Evolutionary conservation across 352 stramenopile genomes (phyloP).

Genomic region (Elongisporangium senticosum): DNA sequence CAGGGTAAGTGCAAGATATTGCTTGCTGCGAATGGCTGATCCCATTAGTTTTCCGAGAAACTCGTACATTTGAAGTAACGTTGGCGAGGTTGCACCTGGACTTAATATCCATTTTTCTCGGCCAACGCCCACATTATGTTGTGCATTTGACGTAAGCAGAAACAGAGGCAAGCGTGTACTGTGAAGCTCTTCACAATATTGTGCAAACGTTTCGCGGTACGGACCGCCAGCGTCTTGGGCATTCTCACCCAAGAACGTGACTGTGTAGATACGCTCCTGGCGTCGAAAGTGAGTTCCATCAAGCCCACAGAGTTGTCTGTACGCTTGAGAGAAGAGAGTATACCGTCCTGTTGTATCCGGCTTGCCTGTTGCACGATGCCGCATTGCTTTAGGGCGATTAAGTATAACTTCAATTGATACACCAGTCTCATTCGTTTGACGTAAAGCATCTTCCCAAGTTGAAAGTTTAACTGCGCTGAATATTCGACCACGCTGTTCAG

Average conservation of each 20-base stretch:
- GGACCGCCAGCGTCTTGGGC: constrained; percentile 80
- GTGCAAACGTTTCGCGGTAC: constrained; percentile 81
- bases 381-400: constrained; percentile 81
- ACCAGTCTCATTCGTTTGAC: constrained; percentile 35
- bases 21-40: constrained; percentile 76
- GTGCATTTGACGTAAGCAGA: constrained; percentile 82
- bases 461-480: constrained; percentile 68
- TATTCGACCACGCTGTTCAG: constrained; percentile 49
- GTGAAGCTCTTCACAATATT: constrained; percentile 81
- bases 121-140: constrained; percentile 83
- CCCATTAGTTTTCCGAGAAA: constrained; percentile 93
- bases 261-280: constrained; percentile 70
- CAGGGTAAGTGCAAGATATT: constrained; percentile 86
- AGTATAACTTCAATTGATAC: constrained; percentile 65
- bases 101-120: constrained; percentile 90
- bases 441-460: constrained; percentile 67
- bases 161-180: constrained; percentile 84
- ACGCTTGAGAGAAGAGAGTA: constrained; percentile 81
- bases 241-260: constrained; percentile 84
- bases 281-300: constrained; percentile 64
- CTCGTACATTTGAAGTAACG: constrained; percentile 77
- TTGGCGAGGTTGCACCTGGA: constrained; percentile 45
- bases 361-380: constrained; percentile 51
- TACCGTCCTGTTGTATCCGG: constrained; percentile 56
- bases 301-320: constrained; percentile 66